Percentiles rank a stretch among this genome's conserved stretches.
Evolutionary conservation across 768 basidiomycete species (phyloP).

Genomic region (Peribolospora kevripleyi): DNA sequence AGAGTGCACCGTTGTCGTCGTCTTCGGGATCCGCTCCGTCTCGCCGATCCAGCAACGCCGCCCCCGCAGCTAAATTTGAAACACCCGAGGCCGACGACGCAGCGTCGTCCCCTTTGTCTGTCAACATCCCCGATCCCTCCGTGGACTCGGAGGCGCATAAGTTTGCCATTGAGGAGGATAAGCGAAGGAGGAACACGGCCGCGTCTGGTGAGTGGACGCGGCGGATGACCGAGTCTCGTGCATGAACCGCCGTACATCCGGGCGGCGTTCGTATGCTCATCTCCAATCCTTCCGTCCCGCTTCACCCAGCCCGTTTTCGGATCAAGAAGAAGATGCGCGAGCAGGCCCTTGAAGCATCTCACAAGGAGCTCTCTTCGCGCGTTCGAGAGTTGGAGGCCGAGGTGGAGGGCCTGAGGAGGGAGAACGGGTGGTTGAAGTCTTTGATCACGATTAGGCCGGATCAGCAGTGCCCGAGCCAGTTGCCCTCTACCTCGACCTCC

Average conservation of each 20-base stretch:
- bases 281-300: too few species aligned
- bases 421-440: constrained; percentile 82
- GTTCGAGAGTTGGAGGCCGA: constrained; percentile 69
- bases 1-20: not conserved
- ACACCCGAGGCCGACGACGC: constrained; percentile 1
- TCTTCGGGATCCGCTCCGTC: not conserved
- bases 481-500: too few species aligned
- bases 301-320: constrained; percentile 44
- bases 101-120: too few species aligned
- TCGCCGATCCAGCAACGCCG: not conserved
- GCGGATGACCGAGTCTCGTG: not conserved
- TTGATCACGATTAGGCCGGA: constrained; percentile 25
- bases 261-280: too few species aligned
- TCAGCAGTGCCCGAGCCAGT: too few species aligned
- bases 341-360: constrained; percentile 56
- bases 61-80: not conserved
- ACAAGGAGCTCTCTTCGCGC: constrained; percentile 57
- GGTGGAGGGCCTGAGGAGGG: constrained; percentile 61
- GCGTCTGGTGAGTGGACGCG: constrained; percentile 31
- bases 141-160: constrained; percentile 8
- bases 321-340: constrained; percentile 92
- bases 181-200: constrained; percentile 76
- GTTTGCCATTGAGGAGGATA: constrained; percentile 50
- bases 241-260: not conserved
- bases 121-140: not conserved